A percentile compares a stretch with the other conserved stretches of the same genome.
phyloP scores from a whole-genome alignment of 192 early-diverging fungal genomes.

The Helicostylum pulchrum region DNA sequence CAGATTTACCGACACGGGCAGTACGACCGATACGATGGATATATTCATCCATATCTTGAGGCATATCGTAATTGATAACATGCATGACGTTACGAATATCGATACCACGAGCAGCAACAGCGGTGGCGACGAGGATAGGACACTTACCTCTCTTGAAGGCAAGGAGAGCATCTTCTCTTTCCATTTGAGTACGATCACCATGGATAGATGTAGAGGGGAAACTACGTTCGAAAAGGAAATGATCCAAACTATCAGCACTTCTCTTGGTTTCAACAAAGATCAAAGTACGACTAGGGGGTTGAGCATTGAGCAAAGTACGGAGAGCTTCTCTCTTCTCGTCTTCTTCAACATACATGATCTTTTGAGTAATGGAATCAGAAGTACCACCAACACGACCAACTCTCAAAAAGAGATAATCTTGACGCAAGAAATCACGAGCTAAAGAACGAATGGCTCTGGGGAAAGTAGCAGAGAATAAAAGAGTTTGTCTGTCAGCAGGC shows the following conservation, averaged over 20 bases:
- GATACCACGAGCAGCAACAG: conserved; percentile 74
- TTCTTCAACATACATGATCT: conserved; percentile 49
- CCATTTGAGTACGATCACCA: conserved; percentile 76
- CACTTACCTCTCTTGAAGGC: conserved; percentile 67
- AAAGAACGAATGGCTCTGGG: conserved; percentile 87
- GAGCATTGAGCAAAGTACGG: conserved; percentile 50
- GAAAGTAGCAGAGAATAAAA: conserved; percentile 99
- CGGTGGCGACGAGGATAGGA: conserved; percentile 69
- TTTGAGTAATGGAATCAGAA: conserved; percentile 88
- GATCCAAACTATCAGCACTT: conserved; percentile 74
- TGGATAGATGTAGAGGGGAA: conserved; percentile 86
- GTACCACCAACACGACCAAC: conserved; percentile 91
- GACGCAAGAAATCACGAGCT: conserved; percentile 86
- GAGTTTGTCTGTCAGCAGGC: conserved; percentile 66
- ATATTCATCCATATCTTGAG: conserved; percentile 72
- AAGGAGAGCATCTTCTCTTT: conserved; percentile 70
- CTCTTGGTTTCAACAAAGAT: conserved; percentile 85
- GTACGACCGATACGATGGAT: conserved; percentile 75
- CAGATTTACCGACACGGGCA: conserved; percentile 59
- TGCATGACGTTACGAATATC: conserved; percentile 77
- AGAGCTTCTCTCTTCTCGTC: conserved; percentile 37
- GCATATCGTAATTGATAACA: conserved; percentile 79
- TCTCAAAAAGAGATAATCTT: conserved; percentile 72
- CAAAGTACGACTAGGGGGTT: conserved; percentile 62
- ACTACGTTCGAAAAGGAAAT: conserved; percentile 59